Evolutionary conservation across 2,329 filamentous ascomycete species (phyloP).

Genomic region (Dichotomopilus funicola): DNA sequence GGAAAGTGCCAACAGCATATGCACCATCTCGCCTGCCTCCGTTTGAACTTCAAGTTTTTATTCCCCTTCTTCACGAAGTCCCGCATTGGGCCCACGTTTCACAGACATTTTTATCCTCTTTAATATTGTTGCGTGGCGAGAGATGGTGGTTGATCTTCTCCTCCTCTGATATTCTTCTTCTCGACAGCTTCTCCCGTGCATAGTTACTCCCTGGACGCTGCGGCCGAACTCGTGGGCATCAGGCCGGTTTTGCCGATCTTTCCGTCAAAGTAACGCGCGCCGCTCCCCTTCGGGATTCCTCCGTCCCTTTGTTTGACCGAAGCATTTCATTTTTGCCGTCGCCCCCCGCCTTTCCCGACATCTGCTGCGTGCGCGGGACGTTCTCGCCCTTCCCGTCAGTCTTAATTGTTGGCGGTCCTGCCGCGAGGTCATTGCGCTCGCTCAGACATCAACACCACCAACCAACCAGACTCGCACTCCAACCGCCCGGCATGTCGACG

Average conservation of each 20-base stretch:
- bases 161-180: neutral
- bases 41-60: constrained; percentile 1
- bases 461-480: neutral
- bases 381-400: neutral
- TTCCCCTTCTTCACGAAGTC: neutral
- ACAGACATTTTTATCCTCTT: neutral
- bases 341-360: neutral
- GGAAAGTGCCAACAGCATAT: neutral
- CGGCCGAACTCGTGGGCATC: constrained; percentile 8
- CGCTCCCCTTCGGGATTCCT: neutral
- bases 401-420: neutral
- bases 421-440: constrained; percentile 2
- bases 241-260: constrained; percentile 8
- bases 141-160: neutral
- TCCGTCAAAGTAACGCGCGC: too few relatives aligned
- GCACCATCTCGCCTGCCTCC: neutral
- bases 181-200: constrained; percentile 1
- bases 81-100: constrained; percentile 10
- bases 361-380: neutral
- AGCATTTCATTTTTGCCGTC: neutral
- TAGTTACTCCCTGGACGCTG: constrained; percentile 4
- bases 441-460: neutral
- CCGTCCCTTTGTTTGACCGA: neutral
- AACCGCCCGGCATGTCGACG: constrained; percentile 12
- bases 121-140: too few relatives aligned